Evolutionary conservation across 345 rosid species (phyloP).

Genomic region (Excoecaria agallocha): DNA sequence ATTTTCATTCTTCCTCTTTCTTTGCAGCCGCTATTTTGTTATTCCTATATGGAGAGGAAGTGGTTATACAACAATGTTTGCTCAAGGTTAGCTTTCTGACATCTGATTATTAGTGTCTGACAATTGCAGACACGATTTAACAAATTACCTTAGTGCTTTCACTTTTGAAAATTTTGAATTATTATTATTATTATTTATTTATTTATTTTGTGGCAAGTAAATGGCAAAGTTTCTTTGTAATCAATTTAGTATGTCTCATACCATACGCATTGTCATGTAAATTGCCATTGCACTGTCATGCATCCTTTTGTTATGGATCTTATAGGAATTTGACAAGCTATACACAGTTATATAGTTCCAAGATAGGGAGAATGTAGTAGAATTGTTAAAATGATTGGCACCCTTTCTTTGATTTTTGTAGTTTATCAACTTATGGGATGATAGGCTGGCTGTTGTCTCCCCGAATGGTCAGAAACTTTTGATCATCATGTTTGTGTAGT

Average conservation of each 20-base stretch:
- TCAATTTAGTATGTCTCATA: constrained; percentile 1
- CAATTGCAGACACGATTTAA: background rate
- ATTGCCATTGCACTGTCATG: background rate
- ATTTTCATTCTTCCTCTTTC: constrained; percentile 6
- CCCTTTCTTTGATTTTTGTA: background rate
- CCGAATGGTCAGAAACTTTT: background rate
- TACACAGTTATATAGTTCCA: background rate
- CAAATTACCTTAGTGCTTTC: background rate
- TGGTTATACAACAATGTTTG: constrained; percentile 88
- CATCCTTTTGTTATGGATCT: background rate
- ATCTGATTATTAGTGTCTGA: background rate
- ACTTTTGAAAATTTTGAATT: background rate
- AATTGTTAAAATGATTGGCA: background rate
- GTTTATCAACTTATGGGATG: background rate
- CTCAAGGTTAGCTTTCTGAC: constrained; percentile 59
- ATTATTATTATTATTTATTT: too few relatives aligned
- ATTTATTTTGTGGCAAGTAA: background rate
- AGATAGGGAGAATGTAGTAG: background rate
- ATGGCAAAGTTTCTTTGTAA: background rate
- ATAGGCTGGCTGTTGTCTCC: background rate
- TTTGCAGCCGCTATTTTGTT: constrained; percentile 80
- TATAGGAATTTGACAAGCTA: background rate
- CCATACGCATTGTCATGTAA: background rate
- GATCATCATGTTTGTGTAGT: background rate
- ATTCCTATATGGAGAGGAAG: constrained; percentile 86